Evolutionary conservation across 164 flowering plant species (phyloP), one percentile per base, ranked within the genome.

Genomic region (Brasenia schreberi): DNA sequence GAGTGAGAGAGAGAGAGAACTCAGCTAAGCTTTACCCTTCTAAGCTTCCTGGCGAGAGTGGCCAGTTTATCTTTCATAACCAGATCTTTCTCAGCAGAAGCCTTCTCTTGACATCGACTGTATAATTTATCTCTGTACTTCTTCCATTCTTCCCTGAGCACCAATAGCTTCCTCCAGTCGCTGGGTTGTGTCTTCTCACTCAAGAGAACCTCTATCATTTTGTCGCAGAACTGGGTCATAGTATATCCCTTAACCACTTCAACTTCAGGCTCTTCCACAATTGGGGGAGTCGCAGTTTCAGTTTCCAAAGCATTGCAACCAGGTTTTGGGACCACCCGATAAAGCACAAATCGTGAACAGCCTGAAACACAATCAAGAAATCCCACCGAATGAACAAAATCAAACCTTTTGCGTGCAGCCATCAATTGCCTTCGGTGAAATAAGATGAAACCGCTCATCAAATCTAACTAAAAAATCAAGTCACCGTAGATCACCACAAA

Each of bases 61-160:
- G 70, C 69, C 2, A 88, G 71, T 64, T 84, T 87, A 65, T 84
- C 77, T 77, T 80, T 87, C 78, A 81, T 67, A 43, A 27, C 52
- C 1, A 75, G 75, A 77, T 93, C 94, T 64, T n/a, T 74, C 75
- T 90, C 96, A 14, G 64, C 61, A 63, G 83, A 84, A 0, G 90
- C 92, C 39, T 85, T 80, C 0, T 69, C 71, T 52, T 59, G 77
- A 69, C 98, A 93, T 64, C 85, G 81, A 44, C 19, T 70, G 59
- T 88, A 93, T 72, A 93, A 93, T 56, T 77, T 77, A 5, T 88
- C 89, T 64, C 81, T 79, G 42, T 93, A 90, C 72, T 84, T 90
- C 17, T 76, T 83, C 97, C 98, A 93, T 66, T 93, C 98, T 44
- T 93, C 90, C 69, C 97, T 82, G 65, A 87, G 85, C 66, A 85